These are phyloP conservation scores for Poa pratensis DNA, from an alignment of 176 grass and related monocot genomes.

Conservation along the genomic window DNA sequence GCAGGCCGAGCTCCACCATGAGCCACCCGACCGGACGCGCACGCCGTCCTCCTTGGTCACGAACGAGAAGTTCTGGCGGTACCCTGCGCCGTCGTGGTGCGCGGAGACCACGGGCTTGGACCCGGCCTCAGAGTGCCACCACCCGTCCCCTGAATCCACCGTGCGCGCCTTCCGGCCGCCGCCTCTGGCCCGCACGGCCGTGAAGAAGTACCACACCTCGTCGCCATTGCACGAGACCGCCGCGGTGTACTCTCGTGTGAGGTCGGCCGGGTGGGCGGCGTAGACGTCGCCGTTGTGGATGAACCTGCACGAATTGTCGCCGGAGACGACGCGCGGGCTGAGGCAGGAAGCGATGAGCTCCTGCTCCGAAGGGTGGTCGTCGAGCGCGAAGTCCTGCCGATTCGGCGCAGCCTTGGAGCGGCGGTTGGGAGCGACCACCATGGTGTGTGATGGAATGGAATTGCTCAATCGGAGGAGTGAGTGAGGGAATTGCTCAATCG, in stretches of 20 bases:
- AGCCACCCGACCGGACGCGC: conserved; percentile 40
- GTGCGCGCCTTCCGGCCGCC: conserved; percentile 43
- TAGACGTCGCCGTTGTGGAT: conserved; percentile 45
- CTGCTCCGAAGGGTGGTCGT: conserved; percentile 24
- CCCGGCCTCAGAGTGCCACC: conserved; percentile 49
- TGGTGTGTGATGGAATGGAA: neutral
- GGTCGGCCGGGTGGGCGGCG: neutral
- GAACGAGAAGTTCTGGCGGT: conserved; percentile 50
- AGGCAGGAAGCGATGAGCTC: conserved; percentile 42
- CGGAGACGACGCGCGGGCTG: neutral
- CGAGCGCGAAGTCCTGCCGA: neutral
- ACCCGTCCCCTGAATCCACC: conserved; percentile 36
- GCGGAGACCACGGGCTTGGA: conserved; percentile 12
- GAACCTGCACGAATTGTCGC: neutral
- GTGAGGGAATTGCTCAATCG: too few relatives aligned
- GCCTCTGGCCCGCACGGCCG: conserved; percentile 34
- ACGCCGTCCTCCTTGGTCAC: conserved; percentile 25
- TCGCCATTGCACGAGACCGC: conserved; percentile 31
- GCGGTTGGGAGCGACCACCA: conserved; percentile 21
- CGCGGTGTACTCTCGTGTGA: neutral
- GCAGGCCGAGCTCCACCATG: conserved; percentile 53
- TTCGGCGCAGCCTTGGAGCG: neutral
- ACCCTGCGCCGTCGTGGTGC: neutral
- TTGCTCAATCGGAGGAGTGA: neutral
- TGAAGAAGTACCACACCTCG: conserved; percentile 53